These are phyloP conservation scores for Scutellaria baicalensis DNA, from an alignment of 257 asterid species.

Conservation along the genomic window DNA sequence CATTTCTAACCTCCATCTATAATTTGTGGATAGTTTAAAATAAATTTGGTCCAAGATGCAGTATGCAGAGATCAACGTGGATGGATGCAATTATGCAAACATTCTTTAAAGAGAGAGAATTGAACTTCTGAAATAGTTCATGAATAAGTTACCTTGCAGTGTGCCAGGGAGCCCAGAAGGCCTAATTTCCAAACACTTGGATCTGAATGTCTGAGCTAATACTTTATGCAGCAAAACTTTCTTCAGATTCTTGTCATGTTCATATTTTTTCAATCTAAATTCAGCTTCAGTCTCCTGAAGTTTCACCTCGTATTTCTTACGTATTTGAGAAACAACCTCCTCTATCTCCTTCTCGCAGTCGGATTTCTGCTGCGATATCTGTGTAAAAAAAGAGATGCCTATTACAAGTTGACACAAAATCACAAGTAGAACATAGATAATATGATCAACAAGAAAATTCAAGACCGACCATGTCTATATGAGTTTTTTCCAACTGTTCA, in stretches of 20 bases:
- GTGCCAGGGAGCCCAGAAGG: slow-evolving; percentile 35
- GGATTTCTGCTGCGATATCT: slow-evolving; percentile 42
- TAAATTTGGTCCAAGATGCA: too few species aligned
- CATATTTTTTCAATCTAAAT: slow-evolving; percentile 30
- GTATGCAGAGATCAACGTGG: too few species aligned
- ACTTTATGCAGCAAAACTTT: slow-evolving; percentile 54
- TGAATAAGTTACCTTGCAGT: slow-evolving; percentile 48
- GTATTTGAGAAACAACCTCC: slow-evolving; percentile 49
- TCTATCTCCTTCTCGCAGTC: slow-evolving; percentile 75
- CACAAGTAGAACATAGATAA: neutral
- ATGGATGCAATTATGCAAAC: neutral
- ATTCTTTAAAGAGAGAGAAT: neutral
- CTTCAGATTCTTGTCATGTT: slow-evolving; percentile 34
- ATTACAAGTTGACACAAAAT: slow-evolving; percentile 5
- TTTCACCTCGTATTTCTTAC: slow-evolving; percentile 43
- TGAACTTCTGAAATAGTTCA: neutral
- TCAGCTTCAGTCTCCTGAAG: slow-evolving; percentile 43
- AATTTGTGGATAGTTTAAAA: too few species aligned
- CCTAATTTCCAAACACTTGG: slow-evolving; percentile 60
- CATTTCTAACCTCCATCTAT: neutral
- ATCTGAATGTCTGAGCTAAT: slow-evolving; percentile 66
- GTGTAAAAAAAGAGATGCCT: slow-evolving; percentile 14
- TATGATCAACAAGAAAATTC: slow-evolving; percentile 24
- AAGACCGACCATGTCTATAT: slow-evolving; percentile 41
- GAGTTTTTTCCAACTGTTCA: slow-evolving; percentile 30